Conservation (phyloP, 768 basidiomycete species). For the Podaxis pistillaris region DNA sequence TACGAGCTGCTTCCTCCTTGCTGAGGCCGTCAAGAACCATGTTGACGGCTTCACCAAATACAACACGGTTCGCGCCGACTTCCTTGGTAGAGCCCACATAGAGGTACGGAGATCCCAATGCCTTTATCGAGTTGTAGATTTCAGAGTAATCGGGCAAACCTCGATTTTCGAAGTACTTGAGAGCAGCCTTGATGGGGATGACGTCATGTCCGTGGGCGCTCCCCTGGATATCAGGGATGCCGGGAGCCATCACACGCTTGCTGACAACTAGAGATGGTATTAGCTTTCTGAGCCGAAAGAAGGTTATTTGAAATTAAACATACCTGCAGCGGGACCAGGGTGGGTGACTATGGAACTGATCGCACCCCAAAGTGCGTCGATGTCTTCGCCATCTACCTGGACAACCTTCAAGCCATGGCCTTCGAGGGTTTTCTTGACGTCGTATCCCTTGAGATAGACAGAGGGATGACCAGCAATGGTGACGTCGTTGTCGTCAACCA, state of each 20-base stretch:
- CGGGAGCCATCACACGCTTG: conserved; percentile 69
- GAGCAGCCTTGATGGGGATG: conserved; percentile 76
- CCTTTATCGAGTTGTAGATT: conserved; percentile 67
- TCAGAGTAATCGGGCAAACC: conserved; percentile 54
- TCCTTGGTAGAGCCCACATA: conserved; percentile 74
- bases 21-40: conserved; percentile 68
- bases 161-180: conserved; percentile 66
- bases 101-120: conserved; percentile 52
- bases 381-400: conserved; percentile 72
- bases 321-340: conserved; percentile 79
- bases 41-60: conserved; percentile 86
- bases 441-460: conserved; percentile 79
- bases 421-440: conserved; percentile 65
- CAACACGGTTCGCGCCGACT: conserved; percentile 73
- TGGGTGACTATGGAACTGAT: conserved; percentile 53
- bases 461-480: conserved; percentile 93
- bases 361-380: conserved; percentile 74
- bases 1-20: conserved; percentile 74
- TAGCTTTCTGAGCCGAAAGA: neutral
- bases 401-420: conserved; percentile 83
- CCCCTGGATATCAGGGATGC: conserved; percentile 76
- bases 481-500: conserved; percentile 91
- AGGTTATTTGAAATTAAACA: conserved; percentile 16
- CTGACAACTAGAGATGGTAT: conserved; percentile 47
- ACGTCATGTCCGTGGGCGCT: conserved; percentile 82